Evolutionary conservation across 2,329 filamentous ascomycete species (phyloP).

Genomic region (Trichoderma sp.): DNA sequence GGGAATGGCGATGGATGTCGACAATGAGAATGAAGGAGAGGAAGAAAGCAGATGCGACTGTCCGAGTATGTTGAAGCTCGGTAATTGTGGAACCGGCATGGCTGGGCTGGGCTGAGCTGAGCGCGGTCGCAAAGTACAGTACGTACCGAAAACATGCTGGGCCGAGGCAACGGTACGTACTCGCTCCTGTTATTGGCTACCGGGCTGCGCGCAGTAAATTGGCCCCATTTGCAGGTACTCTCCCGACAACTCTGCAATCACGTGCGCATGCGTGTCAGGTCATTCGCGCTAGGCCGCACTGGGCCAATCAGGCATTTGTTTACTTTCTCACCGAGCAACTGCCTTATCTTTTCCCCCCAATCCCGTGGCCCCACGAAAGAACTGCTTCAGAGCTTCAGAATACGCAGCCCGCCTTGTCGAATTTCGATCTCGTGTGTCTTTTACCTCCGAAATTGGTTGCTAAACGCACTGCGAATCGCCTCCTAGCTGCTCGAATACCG

Average conservation of each 20-base stretch:
- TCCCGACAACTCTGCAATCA: background rate
- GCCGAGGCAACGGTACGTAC: conserved; percentile 15
- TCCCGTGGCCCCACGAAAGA: conserved; percentile 7
- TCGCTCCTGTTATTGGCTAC: background rate
- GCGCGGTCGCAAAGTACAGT: background rate
- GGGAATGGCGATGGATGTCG: background rate
- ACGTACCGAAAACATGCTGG: background rate
- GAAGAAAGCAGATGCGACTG: conserved; percentile 22
- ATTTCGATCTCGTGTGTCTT: background rate
- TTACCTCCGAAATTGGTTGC: background rate
- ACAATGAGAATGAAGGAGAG: conserved; percentile 14
- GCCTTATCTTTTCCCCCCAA: conserved; percentile 6
- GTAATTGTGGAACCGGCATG: conserved; percentile 20
- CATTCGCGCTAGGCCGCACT: background rate
- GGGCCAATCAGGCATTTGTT: conserved; percentile 40
- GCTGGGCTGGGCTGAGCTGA: background rate
- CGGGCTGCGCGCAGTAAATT: background rate
- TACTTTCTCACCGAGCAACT: conserved; percentile 44
- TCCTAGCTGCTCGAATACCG: background rate
- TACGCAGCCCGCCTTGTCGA: conserved; percentile 18
- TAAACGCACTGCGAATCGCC: background rate
- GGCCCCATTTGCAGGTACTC: background rate
- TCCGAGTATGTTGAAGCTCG: conserved; percentile 27
- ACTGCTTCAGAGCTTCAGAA: background rate
- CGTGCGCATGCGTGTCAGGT: background rate